Evolutionary conservation across 1,139 yeast species (phyloP), one percentile per base, ranked within the genome.

Genomic region (Suhomyces panamericanus): DNA sequence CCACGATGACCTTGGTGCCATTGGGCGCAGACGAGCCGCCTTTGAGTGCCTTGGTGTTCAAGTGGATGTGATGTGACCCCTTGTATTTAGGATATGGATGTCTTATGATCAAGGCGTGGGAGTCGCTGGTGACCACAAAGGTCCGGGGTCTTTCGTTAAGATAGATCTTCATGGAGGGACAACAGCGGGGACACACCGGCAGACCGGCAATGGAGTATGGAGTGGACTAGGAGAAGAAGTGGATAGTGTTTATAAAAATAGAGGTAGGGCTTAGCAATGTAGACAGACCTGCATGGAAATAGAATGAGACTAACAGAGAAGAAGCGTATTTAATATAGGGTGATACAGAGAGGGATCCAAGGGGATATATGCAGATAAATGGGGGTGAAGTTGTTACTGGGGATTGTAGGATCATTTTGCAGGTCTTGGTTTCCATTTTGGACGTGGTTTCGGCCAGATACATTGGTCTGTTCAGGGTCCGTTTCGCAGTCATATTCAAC

Each of bases 61-160:
- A 63, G 64, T 75, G 56, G 64, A 50, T 58, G 29, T 53, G 59
- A 17, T 68, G 65, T 44, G 62, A 49, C 17, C 67, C 59, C 42
- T 55, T 61, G 51, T 68, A 69, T 10, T 49, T 56, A 8, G 78
- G 78, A 38, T 49, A 57, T 1, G 79, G 78, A 47, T 73, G 73
- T 43, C 83, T 63, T 15, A 83, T 61, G 3, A 82, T 67, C 48
- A 83, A 66, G 0, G 81, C 83, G 59, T 64, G 69, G 14, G 68
- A 68, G 32, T 72, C 66, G 28, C 80, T 71, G 5, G 75, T 72
- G 3, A 83, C 63, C 2, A 83, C 77, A 47, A 82, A 67, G 2
- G 86, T 73, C 42, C 87, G 63, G 3, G 87, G 85, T 15, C 66
- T 53, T 44, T 71, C 77, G 48, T 80, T 77, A 48, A 80, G 64